Base-by-base conservation (phyloP, 2,329 filamentous ascomycete genomes). In the Penicillium corylophilum region DNA sequence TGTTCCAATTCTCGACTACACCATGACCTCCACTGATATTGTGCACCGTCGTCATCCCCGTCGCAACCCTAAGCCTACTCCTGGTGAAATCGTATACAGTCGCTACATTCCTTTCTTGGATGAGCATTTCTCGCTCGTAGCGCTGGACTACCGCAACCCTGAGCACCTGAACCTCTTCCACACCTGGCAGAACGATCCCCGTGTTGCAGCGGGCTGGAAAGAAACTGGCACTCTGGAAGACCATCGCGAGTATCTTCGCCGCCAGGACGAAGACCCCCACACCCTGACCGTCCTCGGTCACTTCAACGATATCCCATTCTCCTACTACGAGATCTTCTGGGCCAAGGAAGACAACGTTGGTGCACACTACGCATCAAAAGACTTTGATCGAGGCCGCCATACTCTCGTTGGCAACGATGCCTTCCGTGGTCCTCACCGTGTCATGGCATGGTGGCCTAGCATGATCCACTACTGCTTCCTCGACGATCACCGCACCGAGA, bases 251-350 rank as follows among this genome's bases (percentile, higher is more conserved):
- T 92, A 92, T 68, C 77, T 90, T 48, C 78, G 80, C 23, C 79
- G 80, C 57, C 78, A 87, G 46, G 82, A 90, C 63, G 79, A 82
- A 44, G 88, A 91, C 67, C 82, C 86, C 18, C 88, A 91, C 70
- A 82, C 85, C 56, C 73, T 90, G 46, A 81, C 84, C n/a, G 76
- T 91, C 29, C 75, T 92, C 51, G 88, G 84, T 7, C 79, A 80
- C 31, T 92, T 89, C 66, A 82, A 92, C 50, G 85, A 87, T 29
- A 79, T 78, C 1, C 80, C 75, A 44, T 91, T 92, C 68, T 84
- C 86, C 0, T 92, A 91, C 68, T 90, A 88, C 64, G 88, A 92
- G 68, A 78, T 90, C 2, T 91, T 90, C 70, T 91, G 87, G 87
- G 85, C 83, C 28, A 84, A 79, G 74, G 82, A 84, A 64, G 82